These are phyloP conservation scores for Puccinia novopanici DNA, from an alignment of 1,284 basidiomycete species.

Conservation along the genomic window DNA sequence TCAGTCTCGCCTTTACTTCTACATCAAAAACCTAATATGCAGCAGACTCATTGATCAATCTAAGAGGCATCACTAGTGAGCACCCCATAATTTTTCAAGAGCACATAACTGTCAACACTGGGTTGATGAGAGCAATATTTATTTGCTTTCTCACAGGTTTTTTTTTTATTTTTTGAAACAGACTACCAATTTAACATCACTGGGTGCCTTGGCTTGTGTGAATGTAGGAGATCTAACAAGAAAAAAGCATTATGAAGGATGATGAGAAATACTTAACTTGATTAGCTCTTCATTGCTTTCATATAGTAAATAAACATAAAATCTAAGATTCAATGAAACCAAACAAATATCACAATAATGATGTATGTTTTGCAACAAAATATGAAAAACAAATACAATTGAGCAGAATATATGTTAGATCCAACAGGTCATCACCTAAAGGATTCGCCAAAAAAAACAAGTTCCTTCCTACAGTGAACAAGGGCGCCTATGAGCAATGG, in stretches of 20 bases:
- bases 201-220: background rate
- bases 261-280: too few species aligned
- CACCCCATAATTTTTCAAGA: background rate
- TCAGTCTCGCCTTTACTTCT: slow-evolving; percentile 32
- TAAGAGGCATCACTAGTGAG: background rate
- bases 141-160: too few species aligned
- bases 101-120: background rate
- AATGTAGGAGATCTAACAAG: background rate
- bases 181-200: slow-evolving; percentile 41
- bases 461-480: slow-evolving; percentile 46
- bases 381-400: too few species aligned
- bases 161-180: slow-evolving; percentile 6
- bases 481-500: slow-evolving; percentile 44
- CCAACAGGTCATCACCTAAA: slow-evolving; percentile 43
- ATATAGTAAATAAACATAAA: background rate
- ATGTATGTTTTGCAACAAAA: too few species aligned
- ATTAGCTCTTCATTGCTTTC: too few species aligned
- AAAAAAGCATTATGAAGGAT: too few species aligned
- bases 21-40: slow-evolving; percentile 22
- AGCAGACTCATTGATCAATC: background rate
- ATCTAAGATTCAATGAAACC: too few species aligned
- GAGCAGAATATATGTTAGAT: slow-evolving; percentile 15
- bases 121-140: background rate
- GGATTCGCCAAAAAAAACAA: slow-evolving; percentile 43
- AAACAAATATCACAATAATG: too few species aligned